A percentile compares a stretch with the other conserved stretches of the same genome.
These are phyloP conservation scores for Ampelocalamus luodianensis DNA, from an alignment of 176 grass and related monocot genomes.

Conservation along the genomic window DNA sequence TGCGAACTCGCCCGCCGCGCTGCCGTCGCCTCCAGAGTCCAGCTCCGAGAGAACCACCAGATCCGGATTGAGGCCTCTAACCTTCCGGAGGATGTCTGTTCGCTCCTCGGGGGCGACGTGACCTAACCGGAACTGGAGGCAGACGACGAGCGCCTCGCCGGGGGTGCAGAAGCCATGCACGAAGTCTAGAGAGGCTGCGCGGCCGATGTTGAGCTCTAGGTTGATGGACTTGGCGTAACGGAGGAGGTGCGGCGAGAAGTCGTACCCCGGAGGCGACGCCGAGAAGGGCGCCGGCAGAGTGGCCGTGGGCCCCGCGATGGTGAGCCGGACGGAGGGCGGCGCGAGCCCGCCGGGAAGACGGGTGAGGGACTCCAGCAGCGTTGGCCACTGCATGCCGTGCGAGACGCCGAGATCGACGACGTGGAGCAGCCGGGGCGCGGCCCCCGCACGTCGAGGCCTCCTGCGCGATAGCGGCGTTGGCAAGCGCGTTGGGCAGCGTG, in stretches of 20 bases:
- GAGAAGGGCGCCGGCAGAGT: slow-evolving; percentile 59
- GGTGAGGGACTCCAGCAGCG: slow-evolving; percentile 86
- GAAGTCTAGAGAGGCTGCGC: slow-evolving; percentile 22
- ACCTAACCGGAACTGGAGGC: slow-evolving; percentile 78
- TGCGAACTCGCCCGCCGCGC: slow-evolving; percentile 53
- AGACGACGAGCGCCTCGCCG: slow-evolving; percentile 68
- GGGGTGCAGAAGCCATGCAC: slow-evolving; percentile 16
- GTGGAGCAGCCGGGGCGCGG: slow-evolving; percentile 53
- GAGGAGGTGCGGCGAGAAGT: slow-evolving; percentile 84
- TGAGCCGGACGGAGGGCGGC: slow-evolving; percentile 65
- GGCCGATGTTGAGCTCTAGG: slow-evolving; percentile 68
- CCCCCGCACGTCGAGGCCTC: slow-evolving; percentile 31
- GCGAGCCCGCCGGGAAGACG: slow-evolving; percentile 46
- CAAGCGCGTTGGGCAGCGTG: slow-evolving; percentile 77
- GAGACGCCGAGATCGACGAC: slow-evolving; percentile 88
- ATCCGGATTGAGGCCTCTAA: slow-evolving; percentile 61
- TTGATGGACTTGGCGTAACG: slow-evolving; percentile 87
- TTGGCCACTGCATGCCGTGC: slow-evolving; percentile 98
- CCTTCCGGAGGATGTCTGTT: slow-evolving; percentile 51
- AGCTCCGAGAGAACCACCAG: slow-evolving; percentile 88
- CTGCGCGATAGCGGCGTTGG: slow-evolving; percentile 79
- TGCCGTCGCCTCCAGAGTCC: slow-evolving; percentile 47
- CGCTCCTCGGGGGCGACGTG: slow-evolving; percentile 51
- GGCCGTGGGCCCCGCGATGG: slow-evolving; percentile 27
- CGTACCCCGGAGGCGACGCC: slow-evolving; percentile 58